Evolutionary conservation across 1,139 yeast species (phyloP).

Genomic region (Geotrichum histeridarum): DNA sequence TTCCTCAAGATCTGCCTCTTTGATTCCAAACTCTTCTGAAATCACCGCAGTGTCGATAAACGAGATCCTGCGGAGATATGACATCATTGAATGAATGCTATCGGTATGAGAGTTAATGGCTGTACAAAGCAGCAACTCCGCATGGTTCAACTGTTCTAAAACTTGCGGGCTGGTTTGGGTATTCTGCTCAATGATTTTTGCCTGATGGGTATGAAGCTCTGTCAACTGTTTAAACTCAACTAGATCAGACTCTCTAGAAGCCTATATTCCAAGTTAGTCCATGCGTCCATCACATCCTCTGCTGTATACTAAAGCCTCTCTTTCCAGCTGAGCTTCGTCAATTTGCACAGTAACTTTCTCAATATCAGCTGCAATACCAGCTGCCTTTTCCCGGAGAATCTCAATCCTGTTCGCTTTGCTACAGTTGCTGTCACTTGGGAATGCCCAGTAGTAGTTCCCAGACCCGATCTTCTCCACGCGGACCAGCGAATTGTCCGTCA

Average conservation of each 20-base stretch:
- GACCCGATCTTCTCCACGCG: slow-evolving; percentile 52
- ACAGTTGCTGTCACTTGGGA: slow-evolving; percentile 39
- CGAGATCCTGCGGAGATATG: slow-evolving; percentile 27
- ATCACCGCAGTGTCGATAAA: slow-evolving; percentile 24
- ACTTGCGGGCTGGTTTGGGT: slow-evolving; percentile 29
- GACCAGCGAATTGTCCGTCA: slow-evolving; percentile 47
- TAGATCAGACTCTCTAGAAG: slow-evolving; percentile 7
- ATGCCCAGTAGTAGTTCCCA: slow-evolving; percentile 52
- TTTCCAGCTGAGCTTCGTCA: slow-evolving; percentile 15
- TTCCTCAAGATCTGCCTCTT: slow-evolving; percentile 28
- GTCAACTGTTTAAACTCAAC: neutral
- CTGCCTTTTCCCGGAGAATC: slow-evolving; percentile 21
- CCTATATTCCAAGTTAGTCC: slow-evolving; percentile 2
- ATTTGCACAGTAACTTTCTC: slow-evolving; percentile 7
- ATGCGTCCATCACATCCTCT: neutral
- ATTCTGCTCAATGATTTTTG: slow-evolving; percentile 26
- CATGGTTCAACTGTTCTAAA: slow-evolving; percentile 15
- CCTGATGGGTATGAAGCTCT: slow-evolving; percentile 19
- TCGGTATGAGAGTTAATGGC: slow-evolving; percentile 30
- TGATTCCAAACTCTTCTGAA: slow-evolving; percentile 29
- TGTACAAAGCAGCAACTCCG: slow-evolving; percentile 8
- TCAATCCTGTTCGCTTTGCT: slow-evolving; percentile 20
- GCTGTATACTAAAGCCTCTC: slow-evolving; percentile 13
- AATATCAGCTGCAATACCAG: slow-evolving; percentile 15
- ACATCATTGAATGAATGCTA: slow-evolving; percentile 32